Base-by-base conservation (phyloP, 139 green algal genomes). In the Mychonastes homosphaera region DNA sequence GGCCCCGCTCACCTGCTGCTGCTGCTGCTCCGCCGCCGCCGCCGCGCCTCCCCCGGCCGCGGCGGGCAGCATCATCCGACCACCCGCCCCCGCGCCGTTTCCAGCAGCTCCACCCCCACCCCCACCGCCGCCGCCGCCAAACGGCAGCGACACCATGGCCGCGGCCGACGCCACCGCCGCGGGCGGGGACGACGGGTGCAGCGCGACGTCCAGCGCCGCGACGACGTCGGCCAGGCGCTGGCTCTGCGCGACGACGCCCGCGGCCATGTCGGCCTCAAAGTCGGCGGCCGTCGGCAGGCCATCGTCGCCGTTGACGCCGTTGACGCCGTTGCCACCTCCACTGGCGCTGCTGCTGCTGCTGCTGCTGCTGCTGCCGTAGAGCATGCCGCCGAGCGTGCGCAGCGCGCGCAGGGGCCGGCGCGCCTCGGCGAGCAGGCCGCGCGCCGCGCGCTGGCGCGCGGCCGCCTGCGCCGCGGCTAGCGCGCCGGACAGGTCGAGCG, bases 371-470 rank as follows among this genome's bases (percentile, higher is more conserved):
- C n/a, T n/a, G n/a, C n/a, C n/a, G n/a, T n/a, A n/a, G 38, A 87
- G 76, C 79, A 86, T 84, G 19, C 52, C 36, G 12, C 69, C 65
- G 27, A 88, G 77, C 1, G 81, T 87, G 57, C 75, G 72, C 16
- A 88, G 65, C 15, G 71, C 65, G 18, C 59, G 65, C 45, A 87
- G 65, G 12, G 81, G 81, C 38, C 76, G 73, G 23, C 58, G 63
- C 16, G 63, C 79, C 65, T 76, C 66, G 2, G 59, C 56, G 40
- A 84, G 66, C 34, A 87, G 67, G 1, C 65, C 58, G 0, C 66
- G 62, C 6, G 76, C 74, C 8, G 26, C 36, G 29, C 36, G 65
- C 65, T 67, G 63, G 10, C 58, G 58, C 12, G 48, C 58, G 3
- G 46, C 52, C n/a, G 53, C 63, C 24, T 53, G 64, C 28, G 53